phyloP scores from a whole-genome alignment of 1,284 basidiomycete genomes.

The Trametes polyzona region DNA sequence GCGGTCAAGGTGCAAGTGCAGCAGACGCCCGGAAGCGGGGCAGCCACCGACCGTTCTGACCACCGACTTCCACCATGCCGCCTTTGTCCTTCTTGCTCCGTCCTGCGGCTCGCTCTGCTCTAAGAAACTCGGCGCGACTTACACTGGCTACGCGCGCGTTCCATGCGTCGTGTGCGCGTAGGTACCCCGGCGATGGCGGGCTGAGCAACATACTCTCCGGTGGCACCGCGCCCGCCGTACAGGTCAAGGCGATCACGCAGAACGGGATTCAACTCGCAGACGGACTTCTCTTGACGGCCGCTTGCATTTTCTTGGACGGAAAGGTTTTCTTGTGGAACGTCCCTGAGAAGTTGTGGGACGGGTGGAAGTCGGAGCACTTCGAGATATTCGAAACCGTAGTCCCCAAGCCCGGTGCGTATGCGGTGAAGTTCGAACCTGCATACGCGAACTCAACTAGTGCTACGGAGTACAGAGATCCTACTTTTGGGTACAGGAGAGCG shows the following conservation, averaged over 20 bases:
- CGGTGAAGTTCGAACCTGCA: not conserved
- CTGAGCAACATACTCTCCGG: conserved; percentile 76
- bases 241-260: conserved; percentile 64
- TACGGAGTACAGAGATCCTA: conserved; percentile 73
- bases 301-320: conserved; percentile 86
- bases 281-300: conserved; percentile 77
- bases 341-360: conserved; percentile 59
- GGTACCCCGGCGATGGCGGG: conserved; percentile 23
- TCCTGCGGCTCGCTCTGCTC: conserved; percentile 14
- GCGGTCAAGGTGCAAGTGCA: conserved; percentile 20
- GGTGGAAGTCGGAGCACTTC: conserved; percentile 78
- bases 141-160: conserved; percentile 6
- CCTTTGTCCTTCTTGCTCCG: conserved; percentile 20
- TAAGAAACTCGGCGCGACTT: conserved; percentile 8
- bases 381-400: conserved; percentile 80
- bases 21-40: conserved; percentile 8
- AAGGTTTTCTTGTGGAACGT: conserved; percentile 92
- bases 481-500: conserved; percentile 86
- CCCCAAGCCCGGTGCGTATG: conserved; percentile 82
- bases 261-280: conserved; percentile 70
- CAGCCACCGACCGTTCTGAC: not conserved
- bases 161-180: conserved; percentile 3
- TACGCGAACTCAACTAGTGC: not conserved
- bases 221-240: conserved; percentile 68
- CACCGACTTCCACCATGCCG: conserved; percentile 12